phyloP scores from a whole-genome alignment of 169 alveolate genomes.

The Toxoplasma gondii region DNA sequence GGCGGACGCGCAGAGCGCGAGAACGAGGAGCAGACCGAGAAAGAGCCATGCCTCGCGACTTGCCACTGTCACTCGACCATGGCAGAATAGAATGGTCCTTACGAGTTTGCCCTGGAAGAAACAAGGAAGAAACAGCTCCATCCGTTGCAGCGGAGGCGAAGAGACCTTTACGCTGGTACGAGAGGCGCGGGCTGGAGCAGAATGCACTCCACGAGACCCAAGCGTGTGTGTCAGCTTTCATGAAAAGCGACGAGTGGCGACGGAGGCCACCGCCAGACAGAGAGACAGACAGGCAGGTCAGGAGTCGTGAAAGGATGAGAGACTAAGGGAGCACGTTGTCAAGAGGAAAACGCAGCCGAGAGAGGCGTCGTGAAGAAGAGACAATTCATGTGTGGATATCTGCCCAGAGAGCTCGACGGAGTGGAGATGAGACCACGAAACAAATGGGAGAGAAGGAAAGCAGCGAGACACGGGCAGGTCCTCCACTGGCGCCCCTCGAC shows the following conservation, averaged over 20 bases:
- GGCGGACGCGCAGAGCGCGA: conserved; percentile 93
- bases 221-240: neutral
- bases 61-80: conserved; percentile 67
- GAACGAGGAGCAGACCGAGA: conserved; percentile 88
- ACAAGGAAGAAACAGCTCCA: neutral
- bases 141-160: neutral
- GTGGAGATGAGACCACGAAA: neutral
- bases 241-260: too few species aligned
- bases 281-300: too few species aligned
- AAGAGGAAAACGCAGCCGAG: too few species aligned
- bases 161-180: neutral
- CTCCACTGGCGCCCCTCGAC: too few species aligned
- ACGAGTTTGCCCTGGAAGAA: conserved; percentile 94
- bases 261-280: too few species aligned
- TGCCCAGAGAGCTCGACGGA: too few species aligned
- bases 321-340: neutral
- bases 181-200: neutral
- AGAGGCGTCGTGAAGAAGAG: too few species aligned
- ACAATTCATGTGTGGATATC: too few species aligned
- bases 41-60: conserved; percentile 94
- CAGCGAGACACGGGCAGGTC: neutral
- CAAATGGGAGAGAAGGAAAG: neutral
- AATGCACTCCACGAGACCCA: too few species aligned
- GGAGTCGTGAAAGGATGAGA: too few species aligned
- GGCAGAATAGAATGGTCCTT: conserved; percentile 93